Conservation (phyloP, 495 filamentous ascomycete genomes). For the Xylaria curta region DNA sequence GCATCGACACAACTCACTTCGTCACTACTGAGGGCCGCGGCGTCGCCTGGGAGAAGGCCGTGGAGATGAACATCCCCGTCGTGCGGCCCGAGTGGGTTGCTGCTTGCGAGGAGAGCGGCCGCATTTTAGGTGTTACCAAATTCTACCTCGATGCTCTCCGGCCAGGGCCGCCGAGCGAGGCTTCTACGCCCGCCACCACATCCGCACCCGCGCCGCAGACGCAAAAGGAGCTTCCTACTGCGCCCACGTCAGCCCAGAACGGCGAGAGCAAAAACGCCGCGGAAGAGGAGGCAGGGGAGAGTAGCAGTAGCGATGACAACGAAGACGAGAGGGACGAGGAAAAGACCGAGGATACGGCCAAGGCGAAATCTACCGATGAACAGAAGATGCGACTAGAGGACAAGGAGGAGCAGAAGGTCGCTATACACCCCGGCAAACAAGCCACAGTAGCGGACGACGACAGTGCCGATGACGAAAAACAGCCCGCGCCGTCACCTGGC, state of each 20-base stretch:
- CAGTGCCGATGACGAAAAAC: slow-evolving; percentile 33
- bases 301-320: slow-evolving; percentile 33
- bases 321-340: slow-evolving; percentile 38
- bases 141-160: slow-evolving; percentile 87
- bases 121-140: slow-evolving; percentile 90
- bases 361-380: slow-evolving; percentile 51
- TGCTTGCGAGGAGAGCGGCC: slow-evolving; percentile 89
- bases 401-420: slow-evolving; percentile 56
- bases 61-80: slow-evolving; percentile 97
- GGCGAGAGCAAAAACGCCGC: slow-evolving; percentile 30
- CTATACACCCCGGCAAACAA: slow-evolving; percentile 42
- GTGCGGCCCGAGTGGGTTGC: slow-evolving; percentile 98
- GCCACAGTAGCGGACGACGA: slow-evolving; percentile 15
- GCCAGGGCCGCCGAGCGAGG: slow-evolving; percentile 41
- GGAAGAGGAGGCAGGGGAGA: slow-evolving; percentile 33
- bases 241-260: slow-evolving; percentile 37
- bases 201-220: slow-evolving; percentile 28
- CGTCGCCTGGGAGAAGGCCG: slow-evolving; percentile 89
- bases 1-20: slow-evolving; percentile 98
- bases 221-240: slow-evolving; percentile 46
- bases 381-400: slow-evolving; percentile 64
- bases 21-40: slow-evolving; percentile 96
- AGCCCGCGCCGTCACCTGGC: slow-evolving; percentile 46
- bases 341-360: slow-evolving; percentile 41
- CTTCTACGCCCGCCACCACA: slow-evolving; percentile 36